Conservation (phyloP, 1,139 yeast genomes). For the Yamadazyma atlantica region DNA sequence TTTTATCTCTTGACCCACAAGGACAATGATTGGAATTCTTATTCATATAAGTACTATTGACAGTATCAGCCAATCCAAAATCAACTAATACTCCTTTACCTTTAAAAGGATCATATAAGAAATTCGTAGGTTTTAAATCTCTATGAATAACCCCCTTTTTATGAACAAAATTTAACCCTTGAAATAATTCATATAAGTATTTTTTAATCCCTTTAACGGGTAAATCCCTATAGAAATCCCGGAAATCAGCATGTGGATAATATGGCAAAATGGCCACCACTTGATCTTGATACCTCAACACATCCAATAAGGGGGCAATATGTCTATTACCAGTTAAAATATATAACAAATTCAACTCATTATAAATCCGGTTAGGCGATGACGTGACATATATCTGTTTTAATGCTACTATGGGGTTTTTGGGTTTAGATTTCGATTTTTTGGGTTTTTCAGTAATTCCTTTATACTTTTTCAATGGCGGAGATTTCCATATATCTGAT, state of each 20-base stretch:
- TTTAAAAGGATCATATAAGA: conserved; percentile 71
- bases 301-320: conserved; percentile 89
- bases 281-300: conserved; percentile 84
- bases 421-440: conserved; percentile 15
- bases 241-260: conserved; percentile 86
- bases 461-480: conserved; percentile 34
- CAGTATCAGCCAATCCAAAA: conserved; percentile 83
- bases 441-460: background rate
- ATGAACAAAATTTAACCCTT: conserved; percentile 76
- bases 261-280: conserved; percentile 91
- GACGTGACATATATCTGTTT: conserved; percentile 94
- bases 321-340: conserved; percentile 65
- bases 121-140: conserved; percentile 89
- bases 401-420: conserved; percentile 74
- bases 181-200: conserved; percentile 77
- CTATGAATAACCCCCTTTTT: conserved; percentile 77
- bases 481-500: conserved; percentile 47
- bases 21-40: conserved; percentile 30
- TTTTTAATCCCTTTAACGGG: conserved; percentile 77
- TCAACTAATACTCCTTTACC: conserved; percentile 86
- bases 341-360: conserved; percentile 78
- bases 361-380: conserved; percentile 85
- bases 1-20: conserved; percentile 28
- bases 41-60: conserved; percentile 13
- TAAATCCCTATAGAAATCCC: conserved; percentile 79